Base-by-base conservation (phyloP, 2,329 filamentous ascomycete species). In the Dothistroma pini region DNA sequence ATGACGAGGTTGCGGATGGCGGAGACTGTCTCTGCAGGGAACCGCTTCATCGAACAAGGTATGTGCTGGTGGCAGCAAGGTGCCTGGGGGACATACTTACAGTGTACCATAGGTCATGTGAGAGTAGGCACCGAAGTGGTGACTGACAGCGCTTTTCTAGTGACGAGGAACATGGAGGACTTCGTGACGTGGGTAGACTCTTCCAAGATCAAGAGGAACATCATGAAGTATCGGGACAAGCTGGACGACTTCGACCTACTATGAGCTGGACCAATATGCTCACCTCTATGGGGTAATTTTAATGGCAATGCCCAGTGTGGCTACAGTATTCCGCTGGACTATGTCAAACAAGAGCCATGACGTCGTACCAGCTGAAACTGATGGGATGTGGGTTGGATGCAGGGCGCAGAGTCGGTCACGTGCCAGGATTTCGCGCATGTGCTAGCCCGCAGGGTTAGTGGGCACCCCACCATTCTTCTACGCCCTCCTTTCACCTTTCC, bases 131-230 rank as follows among this genome's bases (percentile, higher is more conserved):
- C 91, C 0, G 91, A 97, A 72, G 89, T 93, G 1, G 84, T 97
- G 29, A 96, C 90, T 1, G 93, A 97, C 74, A 87, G 92, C 31
- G 93, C 92, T 0, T 97, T 92, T 71, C 77, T 97, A 57, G 91
- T 97, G 8, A 95, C 91, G 41, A 83, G 93, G 66, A 90, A 86
- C 63, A 91, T 96, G 84, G 93, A 97, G 78, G 93, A 97, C 78
- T 96, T 96, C 75, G 89, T 97, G 19, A 97, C 93, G 0, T 97
- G 93, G 93, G 89, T 93, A 10, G 90, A 96, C 71, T 91, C 91
- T 62, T 96, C 91, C 77, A 97, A 97, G 89, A 93, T 97, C 76
- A 96, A 96, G 88, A 85, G 89, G 74, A 95, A 92, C 74, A 96
- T 97, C 66, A 88, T 96, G 85, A 91, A 90, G 78, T 97, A 97